Conservation (phyloP, 1,284 basidiomycete species). For the Moesziomyces sp. region DNA sequence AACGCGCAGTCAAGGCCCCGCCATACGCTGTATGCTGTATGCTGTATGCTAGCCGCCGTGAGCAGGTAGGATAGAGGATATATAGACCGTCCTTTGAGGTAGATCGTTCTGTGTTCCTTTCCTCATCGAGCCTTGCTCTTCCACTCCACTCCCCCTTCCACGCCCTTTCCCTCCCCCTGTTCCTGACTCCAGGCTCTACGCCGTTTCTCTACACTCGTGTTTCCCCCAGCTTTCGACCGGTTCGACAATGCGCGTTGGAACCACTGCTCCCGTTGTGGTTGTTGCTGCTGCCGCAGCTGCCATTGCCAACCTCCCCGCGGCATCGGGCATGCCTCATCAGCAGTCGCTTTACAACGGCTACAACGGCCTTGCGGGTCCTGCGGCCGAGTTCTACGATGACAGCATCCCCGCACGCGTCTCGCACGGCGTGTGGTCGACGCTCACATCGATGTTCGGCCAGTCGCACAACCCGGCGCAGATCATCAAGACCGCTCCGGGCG, state of each 20-base stretch:
- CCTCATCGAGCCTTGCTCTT: conserved; percentile 29
- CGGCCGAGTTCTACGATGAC: conserved; percentile 45
- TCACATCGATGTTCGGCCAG: conserved; percentile 32
- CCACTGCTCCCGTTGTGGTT: conserved; percentile 15
- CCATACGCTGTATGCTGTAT: neutral
- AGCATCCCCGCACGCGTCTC: conserved; percentile 40
- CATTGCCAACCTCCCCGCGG: conserved; percentile 19
- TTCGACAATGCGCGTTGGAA: conserved; percentile 20
- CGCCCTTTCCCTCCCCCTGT: neutral
- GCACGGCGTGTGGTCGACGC: conserved; percentile 25
- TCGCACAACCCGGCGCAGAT: conserved; percentile 21
- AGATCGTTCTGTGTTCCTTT: conserved; percentile 4
- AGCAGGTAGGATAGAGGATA: neutral
- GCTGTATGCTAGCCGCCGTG: neutral
- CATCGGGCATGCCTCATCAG: conserved; percentile 32
- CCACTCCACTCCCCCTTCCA: conserved; percentile 16
- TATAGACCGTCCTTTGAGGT: conserved; percentile 8
- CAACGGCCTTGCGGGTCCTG: conserved; percentile 28
- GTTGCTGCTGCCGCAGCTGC: conserved; percentile 21
- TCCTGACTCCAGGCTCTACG: neutral
- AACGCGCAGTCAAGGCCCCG: no score
- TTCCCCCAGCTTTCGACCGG: neutral
- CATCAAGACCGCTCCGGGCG: conserved; percentile 31
- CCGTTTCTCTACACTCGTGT: neutral
- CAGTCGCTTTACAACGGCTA: conserved; percentile 40